A percentile compares a stretch with the other conserved stretches of the same genome.
Evolutionary conservation across 2,329 filamentous ascomycete species (phyloP).

Genomic region (Cadophora luteo-olivacea): DNA sequence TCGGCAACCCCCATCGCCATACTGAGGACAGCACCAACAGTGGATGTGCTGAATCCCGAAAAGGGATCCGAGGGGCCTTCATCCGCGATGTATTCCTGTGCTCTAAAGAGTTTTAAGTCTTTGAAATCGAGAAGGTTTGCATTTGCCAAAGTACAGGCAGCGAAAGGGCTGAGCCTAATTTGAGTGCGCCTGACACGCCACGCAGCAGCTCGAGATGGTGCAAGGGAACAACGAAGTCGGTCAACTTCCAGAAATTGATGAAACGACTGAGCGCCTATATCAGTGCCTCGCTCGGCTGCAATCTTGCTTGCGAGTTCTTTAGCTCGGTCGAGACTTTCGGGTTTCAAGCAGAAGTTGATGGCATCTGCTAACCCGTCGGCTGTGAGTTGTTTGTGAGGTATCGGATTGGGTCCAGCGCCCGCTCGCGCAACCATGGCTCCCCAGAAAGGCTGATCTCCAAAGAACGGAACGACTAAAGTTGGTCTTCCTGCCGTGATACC

Average conservation of each 20-base stretch:
- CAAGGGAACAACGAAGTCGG: conserved; percentile 71
- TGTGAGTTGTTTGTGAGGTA: conserved; percentile 72
- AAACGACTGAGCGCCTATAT: conserved; percentile 70
- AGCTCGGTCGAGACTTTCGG: conserved; percentile 63
- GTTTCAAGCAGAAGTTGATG: conserved; percentile 64
- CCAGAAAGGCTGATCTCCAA: conserved; percentile 86
- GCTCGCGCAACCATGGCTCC: conserved; percentile 76
- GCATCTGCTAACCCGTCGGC: conserved; percentile 69
- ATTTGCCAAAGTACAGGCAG: conserved; percentile 71
- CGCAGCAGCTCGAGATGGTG: conserved; percentile 71
- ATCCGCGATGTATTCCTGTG: conserved; percentile 76
- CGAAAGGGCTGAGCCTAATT: conserved; percentile 73
- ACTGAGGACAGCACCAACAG: conserved; percentile 78
- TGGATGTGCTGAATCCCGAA: conserved; percentile 75
- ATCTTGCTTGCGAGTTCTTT: conserved; percentile 63
- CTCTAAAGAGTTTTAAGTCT: conserved; percentile 69
- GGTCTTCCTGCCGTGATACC: conserved; percentile 85
- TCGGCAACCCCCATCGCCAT: conserved; percentile 86
- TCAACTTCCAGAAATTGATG: conserved; percentile 72
- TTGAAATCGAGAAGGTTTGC: conserved; percentile 69
- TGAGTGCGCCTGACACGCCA: conserved; percentile 77
- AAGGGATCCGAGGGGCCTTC: conserved; percentile 82
- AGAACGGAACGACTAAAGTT: conserved; percentile 86
- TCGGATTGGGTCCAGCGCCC: conserved; percentile 73
- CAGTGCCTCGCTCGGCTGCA: conserved; percentile 66